Base-by-base conservation (phyloP, 1,284 basidiomycete species). In the Ustilago loliicola region DNA sequence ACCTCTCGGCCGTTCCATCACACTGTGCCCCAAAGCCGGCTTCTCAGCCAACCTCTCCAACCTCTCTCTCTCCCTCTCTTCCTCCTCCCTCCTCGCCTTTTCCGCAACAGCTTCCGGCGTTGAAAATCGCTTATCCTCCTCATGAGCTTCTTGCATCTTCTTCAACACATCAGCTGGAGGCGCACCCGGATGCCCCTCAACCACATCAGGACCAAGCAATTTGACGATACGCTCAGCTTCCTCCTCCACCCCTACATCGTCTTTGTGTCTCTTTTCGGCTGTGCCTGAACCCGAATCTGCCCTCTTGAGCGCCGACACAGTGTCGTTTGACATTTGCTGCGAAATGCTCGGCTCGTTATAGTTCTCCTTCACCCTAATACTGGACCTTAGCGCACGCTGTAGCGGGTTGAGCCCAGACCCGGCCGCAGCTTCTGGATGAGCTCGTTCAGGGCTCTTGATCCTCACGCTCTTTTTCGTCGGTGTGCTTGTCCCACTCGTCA, bases 171-270 rank as follows among this genome's bases (percentile, higher is more conserved):
- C 66, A 2, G 65, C 3, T 13, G 68, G 56, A 9, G 77, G 77
- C 0, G 80, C 83, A 51, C 61, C 73, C 10, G 82, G 82, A 52
- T 83, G 82, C 2, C 83, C 83, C 32, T 74, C 67, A 38, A 85
- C 82, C 19, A 84, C 71, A 42, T 79, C 74, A 0, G 81, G 76
- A 1, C 84, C 84, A 25, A 85, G 70, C 29, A 85, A 59, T 25
- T 81, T 65, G 21, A 85, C 73, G 25, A 85, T 83, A 3, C 75
- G 65, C n/a, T 77, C 77, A 0, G 84, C 84, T 51, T 85, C 84
- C 48, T 84, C 80, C 36, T 83, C 80, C 2, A 83, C 80, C 17
- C 83, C 81, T 0, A 77, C 70, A 38, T 81, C 81, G 61, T 83
- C 82, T 9, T 64, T 66, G 36, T 83, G 73, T 19, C 72, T 50